These are phyloP conservation scores for Begonia loranthoides DNA, from an alignment of 306 rosid species.

Conservation along the genomic window DNA sequence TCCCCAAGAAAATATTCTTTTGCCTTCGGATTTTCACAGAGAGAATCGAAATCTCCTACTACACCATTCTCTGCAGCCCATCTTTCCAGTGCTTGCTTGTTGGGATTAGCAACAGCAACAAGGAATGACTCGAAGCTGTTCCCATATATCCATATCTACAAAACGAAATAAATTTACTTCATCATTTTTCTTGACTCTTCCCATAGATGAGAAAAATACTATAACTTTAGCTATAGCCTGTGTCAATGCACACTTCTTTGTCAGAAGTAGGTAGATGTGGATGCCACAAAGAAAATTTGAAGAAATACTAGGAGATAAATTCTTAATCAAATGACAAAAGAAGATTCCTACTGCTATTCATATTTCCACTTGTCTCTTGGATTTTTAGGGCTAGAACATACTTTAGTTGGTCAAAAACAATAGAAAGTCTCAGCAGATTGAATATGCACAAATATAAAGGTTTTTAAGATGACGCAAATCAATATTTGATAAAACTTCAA, in stretches of 20 bases:
- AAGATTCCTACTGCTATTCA: background rate
- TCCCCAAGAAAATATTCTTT: conserved; percentile 55
- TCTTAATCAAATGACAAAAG: background rate
- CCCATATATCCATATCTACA: conserved; percentile 91
- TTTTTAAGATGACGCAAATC: no score
- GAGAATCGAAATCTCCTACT: conserved; percentile 50
- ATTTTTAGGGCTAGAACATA: no score
- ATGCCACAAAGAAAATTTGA: no score
- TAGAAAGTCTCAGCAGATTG: no score
- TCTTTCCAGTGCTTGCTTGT: conserved; percentile 43
- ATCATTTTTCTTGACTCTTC: no score
- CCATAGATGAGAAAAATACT: no score
- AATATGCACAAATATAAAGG: no score
- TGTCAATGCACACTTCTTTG: no score
- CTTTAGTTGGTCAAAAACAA: background rate
- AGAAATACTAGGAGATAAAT: no score
- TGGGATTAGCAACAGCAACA: conserved; percentile 76
- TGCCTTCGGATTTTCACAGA: conserved; percentile 57
- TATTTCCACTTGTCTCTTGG: background rate
- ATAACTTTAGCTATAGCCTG: no score
- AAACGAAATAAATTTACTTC: no score
- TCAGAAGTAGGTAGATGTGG: no score
- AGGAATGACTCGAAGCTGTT: conserved; percentile 94
- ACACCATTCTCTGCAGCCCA: conserved; percentile 81
- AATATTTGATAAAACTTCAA: background rate